Conservation (phyloP, 2,329 filamentous ascomycete genomes). For the Metarhizium robertsii region DNA sequence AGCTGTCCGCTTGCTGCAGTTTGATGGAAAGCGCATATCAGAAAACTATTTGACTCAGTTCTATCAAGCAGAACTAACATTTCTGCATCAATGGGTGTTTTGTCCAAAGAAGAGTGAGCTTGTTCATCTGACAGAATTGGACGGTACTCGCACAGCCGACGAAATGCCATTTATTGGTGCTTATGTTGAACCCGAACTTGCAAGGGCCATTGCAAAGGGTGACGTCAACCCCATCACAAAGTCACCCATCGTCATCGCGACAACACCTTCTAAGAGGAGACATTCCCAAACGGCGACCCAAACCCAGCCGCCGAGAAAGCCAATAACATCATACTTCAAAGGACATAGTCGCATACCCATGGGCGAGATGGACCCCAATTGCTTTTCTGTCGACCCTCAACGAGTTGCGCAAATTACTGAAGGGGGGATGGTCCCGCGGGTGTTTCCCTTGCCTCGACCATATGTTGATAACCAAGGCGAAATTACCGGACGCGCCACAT, state of each 20-base stretch:
- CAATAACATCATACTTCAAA: constrained; percentile 47
- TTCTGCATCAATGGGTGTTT: constrained; percentile 89
- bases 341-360: constrained; percentile 42
- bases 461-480: constrained; percentile 35
- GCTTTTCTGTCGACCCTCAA: constrained; percentile 43
- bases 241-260: constrained; percentile 39
- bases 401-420: constrained; percentile 38
- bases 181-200: constrained; percentile 58
- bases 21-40: constrained; percentile 82
- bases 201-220: constrained; percentile 66
- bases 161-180: constrained; percentile 76
- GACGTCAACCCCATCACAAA: constrained; percentile 90
- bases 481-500: constrained; percentile 7
- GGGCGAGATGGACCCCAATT: constrained; percentile 55
- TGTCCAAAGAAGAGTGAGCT: constrained; percentile 64
- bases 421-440: constrained; percentile 41
- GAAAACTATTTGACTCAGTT: constrained; percentile 74
- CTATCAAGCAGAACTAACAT: constrained; percentile 80
- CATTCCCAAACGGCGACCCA: constrained; percentile 25
- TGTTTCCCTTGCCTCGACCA: constrained; percentile 49
- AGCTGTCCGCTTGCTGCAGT: constrained; percentile 72
- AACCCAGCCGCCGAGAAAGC: constrained; percentile 29
- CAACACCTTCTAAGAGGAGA: constrained; percentile 32
- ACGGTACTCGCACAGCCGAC: constrained; percentile 51
- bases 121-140: constrained; percentile 64